Evolutionary conservation across 805 yeast genomes (phyloP).

Genomic region (Ogataea nonfermentans): DNA sequence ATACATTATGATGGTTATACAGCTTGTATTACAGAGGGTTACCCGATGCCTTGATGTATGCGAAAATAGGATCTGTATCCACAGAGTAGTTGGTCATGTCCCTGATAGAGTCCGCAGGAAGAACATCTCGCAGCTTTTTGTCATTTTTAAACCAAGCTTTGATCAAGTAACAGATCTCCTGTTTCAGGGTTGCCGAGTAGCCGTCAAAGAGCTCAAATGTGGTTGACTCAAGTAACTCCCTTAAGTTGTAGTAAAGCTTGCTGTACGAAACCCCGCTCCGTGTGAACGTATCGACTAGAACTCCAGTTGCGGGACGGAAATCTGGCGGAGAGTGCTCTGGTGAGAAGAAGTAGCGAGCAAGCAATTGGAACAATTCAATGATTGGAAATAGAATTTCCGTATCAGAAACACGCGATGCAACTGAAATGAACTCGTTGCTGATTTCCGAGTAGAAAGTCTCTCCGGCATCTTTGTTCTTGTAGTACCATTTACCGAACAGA

Average conservation of each 20-base stretch:
- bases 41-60: constrained; percentile 42
- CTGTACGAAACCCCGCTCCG: constrained; percentile 64
- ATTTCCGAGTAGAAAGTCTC: constrained; percentile 41
- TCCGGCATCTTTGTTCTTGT: constrained; percentile 30
- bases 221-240: constrained; percentile 59
- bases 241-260: constrained; percentile 62
- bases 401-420: constrained; percentile 61
- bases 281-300: constrained; percentile 58
- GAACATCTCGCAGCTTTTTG: constrained; percentile 57
- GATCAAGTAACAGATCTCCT: constrained; percentile 64
- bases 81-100: constrained; percentile 46
- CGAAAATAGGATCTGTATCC: constrained; percentile 57
- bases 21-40: constrained; percentile 26
- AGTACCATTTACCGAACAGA: constrained; percentile 52
- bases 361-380: constrained; percentile 62
- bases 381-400: constrained; percentile 82
- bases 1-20: not conserved
- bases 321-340: constrained; percentile 17
- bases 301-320: constrained; percentile 39
- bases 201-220: constrained; percentile 50
- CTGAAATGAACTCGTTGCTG: constrained; percentile 37
- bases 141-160: constrained; percentile 67
- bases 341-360: constrained; percentile 52
- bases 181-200: constrained; percentile 38
- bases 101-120: constrained; percentile 45